Conservation (phyloP, 805 yeast species). For the Wickerhamiella slavikovae region DNA sequence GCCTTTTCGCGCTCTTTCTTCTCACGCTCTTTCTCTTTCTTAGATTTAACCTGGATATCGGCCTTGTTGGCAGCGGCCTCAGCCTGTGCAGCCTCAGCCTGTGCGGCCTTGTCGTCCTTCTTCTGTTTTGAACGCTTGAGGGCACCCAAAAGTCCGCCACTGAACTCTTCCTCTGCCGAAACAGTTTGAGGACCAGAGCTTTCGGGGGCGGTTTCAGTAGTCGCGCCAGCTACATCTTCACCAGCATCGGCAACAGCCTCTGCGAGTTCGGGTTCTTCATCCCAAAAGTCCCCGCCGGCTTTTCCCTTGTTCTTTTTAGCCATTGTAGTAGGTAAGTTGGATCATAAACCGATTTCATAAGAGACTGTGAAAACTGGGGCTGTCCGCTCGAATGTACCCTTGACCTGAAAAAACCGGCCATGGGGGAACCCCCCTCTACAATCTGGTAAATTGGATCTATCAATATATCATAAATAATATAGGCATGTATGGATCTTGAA, state of each 20-base stretch:
- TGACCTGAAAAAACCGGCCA: too few relatives aligned
- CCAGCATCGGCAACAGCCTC: slow-evolving; percentile 18
- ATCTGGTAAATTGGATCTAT: too few relatives aligned
- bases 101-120: slow-evolving; percentile 47
- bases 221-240: slow-evolving; percentile 2
- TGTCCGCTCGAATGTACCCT: too few relatives aligned
- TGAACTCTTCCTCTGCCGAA: slow-evolving; percentile 16
- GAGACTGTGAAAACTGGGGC: too few relatives aligned
- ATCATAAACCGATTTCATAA: too few relatives aligned
- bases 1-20: slow-evolving; percentile 50
- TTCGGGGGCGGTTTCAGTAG: slow-evolving; percentile 8
- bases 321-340: slow-evolving; percentile 22
- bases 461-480: too few relatives aligned
- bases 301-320: slow-evolving; percentile 44
- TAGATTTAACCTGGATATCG: slow-evolving; percentile 62
- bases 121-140: slow-evolving; percentile 62
- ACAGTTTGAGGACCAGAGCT: slow-evolving; percentile 16
- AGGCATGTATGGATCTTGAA: too few relatives aligned
- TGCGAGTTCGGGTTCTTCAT: slow-evolving; percentile 42
- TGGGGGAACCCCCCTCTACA: too few relatives aligned
- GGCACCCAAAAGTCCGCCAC: slow-evolving; percentile 62
- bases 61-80: slow-evolving; percentile 20
- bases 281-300: slow-evolving; percentile 62
- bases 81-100: slow-evolving; percentile 18
- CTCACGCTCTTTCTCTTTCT: slow-evolving; percentile 91